Conservation (phyloP, 306 rosid genomes). For the Sindora glabra region DNA sequence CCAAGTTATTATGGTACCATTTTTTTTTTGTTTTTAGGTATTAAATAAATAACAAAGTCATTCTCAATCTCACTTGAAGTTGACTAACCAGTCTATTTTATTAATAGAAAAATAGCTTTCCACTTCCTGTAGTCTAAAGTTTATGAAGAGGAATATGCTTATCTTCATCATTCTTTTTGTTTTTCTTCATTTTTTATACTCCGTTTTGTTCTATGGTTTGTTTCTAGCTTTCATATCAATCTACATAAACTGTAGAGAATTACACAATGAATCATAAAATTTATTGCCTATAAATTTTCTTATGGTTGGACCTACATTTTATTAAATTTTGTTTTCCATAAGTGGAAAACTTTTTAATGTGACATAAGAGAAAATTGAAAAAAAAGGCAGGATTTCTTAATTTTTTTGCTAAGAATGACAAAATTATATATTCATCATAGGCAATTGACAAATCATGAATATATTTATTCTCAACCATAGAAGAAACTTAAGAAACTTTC, state of each 20-base stretch:
- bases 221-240: conserved; percentile 1
- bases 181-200: not conserved
- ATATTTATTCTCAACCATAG: too few relatives aligned
- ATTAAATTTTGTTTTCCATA: not conserved
- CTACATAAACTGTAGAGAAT: conserved; percentile 14
- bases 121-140: conserved; percentile 22
- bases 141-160: conserved; percentile 15
- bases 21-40: not conserved
- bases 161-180: conserved; percentile 13
- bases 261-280: not conserved
- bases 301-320: conserved; percentile 1
- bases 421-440: too few relatives aligned
- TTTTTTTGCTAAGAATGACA: too few relatives aligned
- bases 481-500: too few relatives aligned
- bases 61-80: conserved; percentile 23
- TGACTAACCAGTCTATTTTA: conserved; percentile 18
- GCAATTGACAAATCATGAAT: too few relatives aligned
- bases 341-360: conserved; percentile 9
- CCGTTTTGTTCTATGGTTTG: conserved; percentile 3
- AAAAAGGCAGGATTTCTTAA: conserved; percentile 13
- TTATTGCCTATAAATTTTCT: conserved; percentile 5
- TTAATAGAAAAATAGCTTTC: not conserved
- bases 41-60: conserved; percentile 5
- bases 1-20: not conserved
- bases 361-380: not conserved